Evolutionary conservation across 2,329 filamentous ascomycete genomes (phyloP).

Genomic region (Fusarium buxicola): DNA sequence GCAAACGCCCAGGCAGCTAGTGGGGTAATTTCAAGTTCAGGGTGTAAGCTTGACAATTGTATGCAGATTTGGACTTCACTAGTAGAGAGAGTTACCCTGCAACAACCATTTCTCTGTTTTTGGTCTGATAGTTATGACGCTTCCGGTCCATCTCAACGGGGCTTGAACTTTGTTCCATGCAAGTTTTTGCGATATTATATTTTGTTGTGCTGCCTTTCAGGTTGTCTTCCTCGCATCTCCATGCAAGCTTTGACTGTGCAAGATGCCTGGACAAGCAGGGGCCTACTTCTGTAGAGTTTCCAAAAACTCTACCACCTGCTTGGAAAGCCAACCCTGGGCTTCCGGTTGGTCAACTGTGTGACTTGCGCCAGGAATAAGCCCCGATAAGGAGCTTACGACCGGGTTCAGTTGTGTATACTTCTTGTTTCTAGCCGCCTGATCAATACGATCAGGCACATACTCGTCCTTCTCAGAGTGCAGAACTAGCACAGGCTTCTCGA

Average conservation of each 20-base stretch:
- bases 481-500: constrained; percentile 71
- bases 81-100: constrained; percentile 4
- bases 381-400: constrained; percentile 63
- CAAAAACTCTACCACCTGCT: constrained; percentile 61
- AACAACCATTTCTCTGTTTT: not conserved
- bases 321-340: constrained; percentile 62
- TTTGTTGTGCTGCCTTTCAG: not conserved
- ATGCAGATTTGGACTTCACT: not conserved
- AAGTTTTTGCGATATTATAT: not conserved
- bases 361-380: constrained; percentile 63
- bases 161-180: not conserved
- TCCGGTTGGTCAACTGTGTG: constrained; percentile 62
- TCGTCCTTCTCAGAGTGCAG: constrained; percentile 75
- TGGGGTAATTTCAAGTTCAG: constrained; percentile 17
- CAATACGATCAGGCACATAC: constrained; percentile 67
- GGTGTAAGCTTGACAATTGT: constrained; percentile 4
- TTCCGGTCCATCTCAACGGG: not conserved
- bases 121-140: not conserved
- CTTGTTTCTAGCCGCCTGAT: constrained; percentile 67
- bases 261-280: too few relatives aligned
- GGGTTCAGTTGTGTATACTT: constrained; percentile 64
- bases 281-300: constrained; percentile 36
- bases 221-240: not conserved
- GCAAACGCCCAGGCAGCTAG: constrained; percentile 25
- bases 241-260: not conserved